A percentile compares a stretch with the other conserved stretches of the same genome.
These are phyloP conservation scores for Monosporozyma servazzii DNA, from an alignment of 805 yeast species.

Conservation along the genomic window DNA sequence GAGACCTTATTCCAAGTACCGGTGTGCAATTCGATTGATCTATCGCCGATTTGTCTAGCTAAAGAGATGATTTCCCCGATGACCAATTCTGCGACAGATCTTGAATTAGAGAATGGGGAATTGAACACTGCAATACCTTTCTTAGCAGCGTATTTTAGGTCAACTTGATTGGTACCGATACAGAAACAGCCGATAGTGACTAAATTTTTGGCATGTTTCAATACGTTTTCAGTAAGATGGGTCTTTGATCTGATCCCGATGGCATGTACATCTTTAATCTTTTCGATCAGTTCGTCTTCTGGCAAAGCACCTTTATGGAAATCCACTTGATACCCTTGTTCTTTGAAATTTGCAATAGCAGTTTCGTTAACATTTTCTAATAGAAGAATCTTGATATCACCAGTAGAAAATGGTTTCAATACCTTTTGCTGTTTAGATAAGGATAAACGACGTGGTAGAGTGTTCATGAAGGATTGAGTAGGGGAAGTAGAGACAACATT, in stretches of 20 bases:
- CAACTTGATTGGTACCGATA: constrained; percentile 98
- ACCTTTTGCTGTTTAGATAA: constrained; percentile 49
- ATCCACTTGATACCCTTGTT: constrained; percentile 96
- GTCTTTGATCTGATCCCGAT: constrained; percentile 98
- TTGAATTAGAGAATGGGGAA: constrained; percentile 96
- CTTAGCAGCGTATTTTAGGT: constrained; percentile 82
- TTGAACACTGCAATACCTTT: constrained; percentile 94
- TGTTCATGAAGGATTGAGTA: constrained; percentile 56
- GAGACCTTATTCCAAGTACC: constrained; percentile 97
- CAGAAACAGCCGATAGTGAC: constrained; percentile 95
- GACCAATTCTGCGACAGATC: constrained; percentile 96
- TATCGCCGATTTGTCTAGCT: constrained; percentile 95
- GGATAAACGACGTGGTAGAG: constrained; percentile 37
- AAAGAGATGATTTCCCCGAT: constrained; percentile 88
- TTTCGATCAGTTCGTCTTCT: constrained; percentile 90
- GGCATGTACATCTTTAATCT: constrained; percentile 88
- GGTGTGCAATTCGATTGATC: constrained; percentile 90
- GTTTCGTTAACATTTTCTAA: constrained; percentile 91
- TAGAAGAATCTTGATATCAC: constrained; percentile 84
- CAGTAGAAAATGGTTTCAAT: constrained; percentile 90
- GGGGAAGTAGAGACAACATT: constrained; percentile 80
- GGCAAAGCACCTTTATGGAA: constrained; percentile 80
- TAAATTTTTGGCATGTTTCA: constrained; percentile 81
- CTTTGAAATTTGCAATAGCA: constrained; percentile 74
- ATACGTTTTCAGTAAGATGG: constrained; percentile 66